Base-by-base conservation (phyloP, 1,284 basidiomycete species). In the Austropuccinia psidii region DNA sequence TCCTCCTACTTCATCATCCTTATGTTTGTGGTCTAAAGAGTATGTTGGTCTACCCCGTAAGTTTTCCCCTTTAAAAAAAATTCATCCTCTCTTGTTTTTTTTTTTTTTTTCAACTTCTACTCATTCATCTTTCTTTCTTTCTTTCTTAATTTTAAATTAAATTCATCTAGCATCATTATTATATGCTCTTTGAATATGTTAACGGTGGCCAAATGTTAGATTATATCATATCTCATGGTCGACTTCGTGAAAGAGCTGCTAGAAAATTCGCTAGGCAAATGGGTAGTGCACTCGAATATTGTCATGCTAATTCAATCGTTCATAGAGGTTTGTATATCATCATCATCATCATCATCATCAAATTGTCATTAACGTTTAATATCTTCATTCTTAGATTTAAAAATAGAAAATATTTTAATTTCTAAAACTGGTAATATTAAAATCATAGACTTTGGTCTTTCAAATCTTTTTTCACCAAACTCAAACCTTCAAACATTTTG, bases 1-100 rank as follows among this genome's bases (percentile, higher is more conserved):
- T 88, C 67, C 88, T 98, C 83, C 86, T 98, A 41, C 88, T 98
- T 21, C 93, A 98, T 80, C 95, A 98, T 80, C 96, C 95, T 0
- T 97, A 98, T 82, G 91, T 98, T 79, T 98, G 94, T 81, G 95
- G 96, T 70, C 98, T 98, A 95, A 89, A 92, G 77, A 93, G 96
- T 84, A 95, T 98, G 89, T 90, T 95, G 79, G 85, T 92, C 19
- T 93, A 95, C 83, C 89, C 90, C 31, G 76, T 77, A 43, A 65
- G 72, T 73, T 13, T 24, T 35, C 24, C n/a, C 7, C 31, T 13
- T 41, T 17, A 7, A 3, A 35, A 27, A n/a, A 27, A 11, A 11
- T 31, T 41, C n/a, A 2, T 41, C 7, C 21, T 39, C 19, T 5
- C n/a, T 35, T 11, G 8, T 1, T 27, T 33, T 4, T 3, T 17